Evolutionary conservation across 805 yeast genomes (phyloP), one percentile per base, ranked within the genome.

Genomic region (Tetrapisispora fleetii): DNA sequence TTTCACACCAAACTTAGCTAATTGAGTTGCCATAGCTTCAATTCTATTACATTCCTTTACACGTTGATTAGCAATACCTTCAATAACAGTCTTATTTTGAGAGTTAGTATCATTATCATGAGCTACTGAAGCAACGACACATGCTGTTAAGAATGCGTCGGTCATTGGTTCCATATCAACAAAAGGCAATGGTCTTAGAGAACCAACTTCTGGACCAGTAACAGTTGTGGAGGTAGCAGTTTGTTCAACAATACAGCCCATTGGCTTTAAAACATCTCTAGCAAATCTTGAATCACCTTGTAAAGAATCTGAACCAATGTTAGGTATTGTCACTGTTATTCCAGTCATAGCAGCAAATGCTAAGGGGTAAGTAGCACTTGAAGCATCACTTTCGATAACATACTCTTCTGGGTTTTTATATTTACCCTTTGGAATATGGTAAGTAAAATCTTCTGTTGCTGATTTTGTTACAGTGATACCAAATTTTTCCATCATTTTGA

Each of bases 121-220:
- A 4, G 96, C 95, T 39, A 85, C 77, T n/a, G 99, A 96, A 33
- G 98, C 99, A 18, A 89, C 95, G 13, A 93, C 97, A 47, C 95
- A 79, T 0, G 99, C 99, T 16, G 99, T 93, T 59, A 93, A 73
- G 65, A 93, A 93, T 0, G 99, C 99, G 68, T 93, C 99, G 0
- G 99, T 93, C 99, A 93, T 93, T 48, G 99, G 98, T 69, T 93
- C 99, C 99, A 93, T 93, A 64, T 93, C 97, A 49, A 93, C 83
- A 52, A 73, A 77, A 13, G 80, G 72, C 53, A 93, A 71, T 7
- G 95, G 86, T 58, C 74, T 77, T 54, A 93, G 73, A 0, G 67
- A 51, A 16, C 95, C 95, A 37, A 68, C 68, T 18, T 84, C 72
- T 6, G 97, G 96, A 43, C 97, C 98, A 39, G 83, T 79, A 9